phyloP scores from a whole-genome alignment of 371 early-diverging fungal species.

The Nematocida sp. region DNA sequence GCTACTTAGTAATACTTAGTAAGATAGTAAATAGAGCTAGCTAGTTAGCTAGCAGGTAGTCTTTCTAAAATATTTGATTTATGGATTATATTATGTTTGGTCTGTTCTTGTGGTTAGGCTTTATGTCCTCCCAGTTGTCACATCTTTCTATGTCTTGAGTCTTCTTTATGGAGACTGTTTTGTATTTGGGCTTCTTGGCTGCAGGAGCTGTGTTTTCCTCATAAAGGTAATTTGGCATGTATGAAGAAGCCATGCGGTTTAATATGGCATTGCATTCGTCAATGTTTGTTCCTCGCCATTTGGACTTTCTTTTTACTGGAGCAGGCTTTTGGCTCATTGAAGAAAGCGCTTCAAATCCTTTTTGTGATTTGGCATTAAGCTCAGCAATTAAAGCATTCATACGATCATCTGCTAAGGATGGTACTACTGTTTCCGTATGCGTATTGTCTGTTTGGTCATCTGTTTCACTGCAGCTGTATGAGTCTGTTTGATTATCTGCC shows the following conservation, averaged over 20 bases:
- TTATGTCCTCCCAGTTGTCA: conserved; percentile 43
- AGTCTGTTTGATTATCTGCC: not conserved
- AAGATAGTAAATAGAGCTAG: no score
- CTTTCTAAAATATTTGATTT: no score
- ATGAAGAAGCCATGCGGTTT: not conserved
- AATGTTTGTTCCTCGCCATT: not conserved
- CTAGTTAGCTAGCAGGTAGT: no score
- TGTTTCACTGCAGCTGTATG: not conserved
- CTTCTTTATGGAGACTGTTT: not conserved
- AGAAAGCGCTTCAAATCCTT: not conserved
- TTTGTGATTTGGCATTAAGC: not conserved
- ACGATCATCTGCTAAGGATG: not conserved
- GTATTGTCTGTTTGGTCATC: not conserved
- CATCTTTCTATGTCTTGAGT: conserved; percentile 13
- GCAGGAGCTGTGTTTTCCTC: no score
- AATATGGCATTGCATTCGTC: conserved; percentile 35
- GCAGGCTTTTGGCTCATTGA: not conserved
- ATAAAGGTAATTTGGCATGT: not conserved
- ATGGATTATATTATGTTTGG: conserved; percentile 33
- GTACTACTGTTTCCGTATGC: not conserved
- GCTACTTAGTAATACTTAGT: no score
- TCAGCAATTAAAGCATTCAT: conserved; percentile 10
- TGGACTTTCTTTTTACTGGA: conserved; percentile 13
- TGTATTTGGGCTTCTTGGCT: not conserved
- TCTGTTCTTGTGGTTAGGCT: not conserved